Evolutionary conservation across 805 yeast species (phyloP), one percentile per base, ranked within the genome.

Genomic region (Lachancea sp.): DNA sequence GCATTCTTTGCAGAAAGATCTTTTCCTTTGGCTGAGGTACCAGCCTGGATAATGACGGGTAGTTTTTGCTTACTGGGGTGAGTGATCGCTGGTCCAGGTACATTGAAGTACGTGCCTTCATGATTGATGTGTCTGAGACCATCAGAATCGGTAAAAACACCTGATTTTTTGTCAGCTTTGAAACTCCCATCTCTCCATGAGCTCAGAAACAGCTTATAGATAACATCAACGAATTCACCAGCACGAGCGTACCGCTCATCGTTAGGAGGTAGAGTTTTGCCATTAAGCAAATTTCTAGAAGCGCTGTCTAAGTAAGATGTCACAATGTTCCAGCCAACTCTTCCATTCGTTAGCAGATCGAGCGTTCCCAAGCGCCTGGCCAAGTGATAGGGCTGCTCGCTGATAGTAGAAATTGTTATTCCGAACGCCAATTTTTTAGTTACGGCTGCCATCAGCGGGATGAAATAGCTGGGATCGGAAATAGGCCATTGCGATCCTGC

Each of bases 261-360:
- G 46, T 69, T 73, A 4, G 25, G 25, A 22, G 25, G 25, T 8
- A 22, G 8, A 22, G 4, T 22, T 8, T 22, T 22, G 4, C 25
- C 25, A 8, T 22, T 8, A 22, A 22, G 25, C 25, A 22, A 8
- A 22, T 22, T 22, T 22, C 25, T 22, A 8, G 25, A 22, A 8
- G 25, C 25, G 8, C 25, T 22, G 25, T 22, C 8, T 8, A 22
- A 22, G 5, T 69, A 67, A 3, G 69, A 63, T 11, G 71, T 61
- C n/a, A 69, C 73, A 10, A 69, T 60, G 47, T 69, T 69, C 73
- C 73, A 69, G 29, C 72, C 73, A 40, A 69, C 47, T 49, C 73
- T 55, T 12, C 73, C 73, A 20, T 58, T 56, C 3, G 70, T 60
- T 40, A 69, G 53, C 42, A 67, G 69, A 47, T 69, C 73, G 37